Base-by-base conservation (phyloP, 129 eudicot genomes). In the Chrysanthemum lavandulifolium region DNA sequence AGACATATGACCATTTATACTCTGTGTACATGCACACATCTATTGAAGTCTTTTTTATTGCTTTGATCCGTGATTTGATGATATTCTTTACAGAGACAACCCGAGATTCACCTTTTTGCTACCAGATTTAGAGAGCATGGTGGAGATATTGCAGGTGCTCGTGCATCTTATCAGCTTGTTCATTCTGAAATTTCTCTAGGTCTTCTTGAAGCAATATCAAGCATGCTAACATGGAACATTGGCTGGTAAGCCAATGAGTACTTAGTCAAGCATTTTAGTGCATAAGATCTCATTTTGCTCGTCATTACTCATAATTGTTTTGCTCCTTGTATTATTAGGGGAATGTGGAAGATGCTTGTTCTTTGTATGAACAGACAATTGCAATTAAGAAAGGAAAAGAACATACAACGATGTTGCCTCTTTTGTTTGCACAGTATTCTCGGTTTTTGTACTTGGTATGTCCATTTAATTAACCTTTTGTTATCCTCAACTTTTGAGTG, bases 31-130 rank as follows among this genome's bases (percentile, higher is more conserved):
- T 63, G 54, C 70, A 33, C 19, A 21, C 33, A 49, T 50, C 63
- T 10, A 54, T 19, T 40, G 6, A 18, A 19, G 65, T 53, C 11
- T 67, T 59, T 27, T 6, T 55, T 64, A 25, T 13, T 29, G 33
- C 5, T 29, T 29, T 29, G 33, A 3, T 29, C 5, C 71, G 63
- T 65, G 67, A 78, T 54, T 74, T 62, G 61, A 57, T 67, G 45
- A 15, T 31, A 9, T 48, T 70, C 47, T 69, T 13, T 64, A 67
- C 99, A 95, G 99, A 90, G 97, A 77, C 99, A 84, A 86, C 99
- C 99, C 2, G 99, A 90, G 85, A 95, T 95, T 81, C 97, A 95
- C 69, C 89, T 95, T 19, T 95, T 95, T 88, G 94, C 99, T 79
- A 97, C 97, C 65, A 83, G 87, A 61, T 81, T 80, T 61, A 85